Conservation (phyloP, 768 basidiomycete species). For the Trametes cubensis region DNA sequence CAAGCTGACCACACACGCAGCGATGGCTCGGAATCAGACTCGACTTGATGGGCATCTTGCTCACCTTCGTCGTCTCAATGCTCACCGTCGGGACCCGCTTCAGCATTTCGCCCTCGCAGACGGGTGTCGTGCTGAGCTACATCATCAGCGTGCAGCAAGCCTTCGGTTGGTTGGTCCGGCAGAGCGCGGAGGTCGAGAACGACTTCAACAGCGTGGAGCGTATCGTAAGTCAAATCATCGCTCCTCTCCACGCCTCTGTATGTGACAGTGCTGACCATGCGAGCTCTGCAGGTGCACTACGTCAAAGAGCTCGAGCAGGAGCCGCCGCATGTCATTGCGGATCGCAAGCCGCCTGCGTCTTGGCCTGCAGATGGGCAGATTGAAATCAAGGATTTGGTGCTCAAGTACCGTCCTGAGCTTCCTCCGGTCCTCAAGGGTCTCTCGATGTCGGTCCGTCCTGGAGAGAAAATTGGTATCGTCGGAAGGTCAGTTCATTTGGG, state of each 20-base stretch:
- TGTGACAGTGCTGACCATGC: neutral
- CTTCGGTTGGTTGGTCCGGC: conserved; percentile 77
- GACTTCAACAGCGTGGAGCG: conserved; percentile 93
- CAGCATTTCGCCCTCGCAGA: conserved; percentile 77
- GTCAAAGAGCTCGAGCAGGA: conserved; percentile 82
- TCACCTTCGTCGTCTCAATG: conserved; percentile 80
- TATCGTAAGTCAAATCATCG: conserved; percentile 39
- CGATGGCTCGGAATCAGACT: conserved; percentile 89
- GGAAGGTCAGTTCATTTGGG: conserved; percentile 49
- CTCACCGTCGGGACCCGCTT: conserved; percentile 76
- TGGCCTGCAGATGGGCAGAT: conserved; percentile 82
- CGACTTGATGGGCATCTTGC: conserved; percentile 75
- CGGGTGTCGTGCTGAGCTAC: conserved; percentile 76
- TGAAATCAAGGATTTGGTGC: conserved; percentile 72
- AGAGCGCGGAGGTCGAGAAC: conserved; percentile 87
- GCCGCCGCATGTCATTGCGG: conserved; percentile 66
- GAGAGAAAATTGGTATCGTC: conserved; percentile 93
- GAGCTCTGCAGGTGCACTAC: conserved; percentile 57
- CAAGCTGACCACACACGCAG: conserved; percentile 62
- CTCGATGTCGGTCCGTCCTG: conserved; percentile 65
- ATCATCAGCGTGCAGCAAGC: conserved; percentile 77
- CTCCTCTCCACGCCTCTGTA: neutral
- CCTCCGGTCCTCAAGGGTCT: conserved; percentile 86
- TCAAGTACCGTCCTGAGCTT: conserved; percentile 87
- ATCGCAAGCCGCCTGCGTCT: conserved; percentile 54